Evolutionary conservation across 2,329 filamentous ascomycete species (phyloP).

Genomic region (Neurospora crassa): DNA sequence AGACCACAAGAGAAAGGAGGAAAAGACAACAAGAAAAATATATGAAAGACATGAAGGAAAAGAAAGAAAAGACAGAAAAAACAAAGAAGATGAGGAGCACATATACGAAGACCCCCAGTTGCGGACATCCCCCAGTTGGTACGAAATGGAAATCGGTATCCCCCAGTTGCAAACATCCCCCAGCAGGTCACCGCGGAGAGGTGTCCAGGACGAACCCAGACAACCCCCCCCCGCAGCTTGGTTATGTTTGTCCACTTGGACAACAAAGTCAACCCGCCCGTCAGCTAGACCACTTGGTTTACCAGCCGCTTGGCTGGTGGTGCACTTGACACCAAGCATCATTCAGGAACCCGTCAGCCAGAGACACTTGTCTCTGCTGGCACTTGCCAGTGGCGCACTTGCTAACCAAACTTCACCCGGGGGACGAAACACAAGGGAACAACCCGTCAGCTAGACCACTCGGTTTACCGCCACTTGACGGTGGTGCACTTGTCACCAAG

Average conservation of each 20-base stretch:
- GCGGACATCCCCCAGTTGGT: neutral
- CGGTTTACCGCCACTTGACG: neutral
- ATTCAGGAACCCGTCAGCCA: neutral
- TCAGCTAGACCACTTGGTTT: neutral
- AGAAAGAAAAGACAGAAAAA: neutral
- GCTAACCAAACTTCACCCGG: neutral
- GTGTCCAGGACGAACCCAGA: conserved; percentile 1
- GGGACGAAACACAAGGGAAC: neutral
- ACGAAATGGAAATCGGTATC: neutral
- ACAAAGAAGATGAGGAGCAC: neutral
- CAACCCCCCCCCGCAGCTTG: neutral
- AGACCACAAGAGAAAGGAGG: neutral
- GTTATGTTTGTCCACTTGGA: neutral
- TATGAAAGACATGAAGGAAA: neutral
- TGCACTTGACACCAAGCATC: neutral
- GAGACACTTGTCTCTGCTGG: neutral
- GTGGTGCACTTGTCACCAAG: neutral
- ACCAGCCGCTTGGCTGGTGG: neutral
- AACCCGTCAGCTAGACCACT: neutral
- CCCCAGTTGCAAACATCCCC: neutral
- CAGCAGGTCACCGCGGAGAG: neutral
- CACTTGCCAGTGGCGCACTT: neutral
- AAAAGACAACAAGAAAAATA: neutral
- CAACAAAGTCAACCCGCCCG: neutral
- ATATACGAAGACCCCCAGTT: neutral